phyloP scores from a whole-genome alignment of 352 stramenopile genomes.

The Pythium inflatum region DNA sequence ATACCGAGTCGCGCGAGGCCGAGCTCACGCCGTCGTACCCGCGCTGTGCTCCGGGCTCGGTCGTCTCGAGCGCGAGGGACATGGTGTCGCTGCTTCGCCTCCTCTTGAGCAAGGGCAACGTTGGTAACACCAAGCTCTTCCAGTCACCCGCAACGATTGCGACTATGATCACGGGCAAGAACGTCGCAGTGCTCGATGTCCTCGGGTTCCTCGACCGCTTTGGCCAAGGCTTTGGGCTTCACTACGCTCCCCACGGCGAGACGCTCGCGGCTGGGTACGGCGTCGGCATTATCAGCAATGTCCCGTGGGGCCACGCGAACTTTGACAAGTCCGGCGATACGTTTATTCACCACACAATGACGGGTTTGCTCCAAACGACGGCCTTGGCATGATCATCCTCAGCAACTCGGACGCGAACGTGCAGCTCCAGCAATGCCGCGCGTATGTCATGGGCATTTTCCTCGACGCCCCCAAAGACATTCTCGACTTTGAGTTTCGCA shows the following conservation, averaged over 20 bases:
- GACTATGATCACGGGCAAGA: conserved; percentile 64
- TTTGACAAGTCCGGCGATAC: conserved; percentile 64
- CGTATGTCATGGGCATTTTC: conserved; percentile 69
- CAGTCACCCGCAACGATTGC: conserved; percentile 40
- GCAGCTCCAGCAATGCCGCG: conserved; percentile 44
- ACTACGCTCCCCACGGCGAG: conserved; percentile 49
- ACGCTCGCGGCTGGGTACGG: conserved; percentile 60
- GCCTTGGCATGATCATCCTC: conserved; percentile 56
- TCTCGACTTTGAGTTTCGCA: conserved; percentile 43
- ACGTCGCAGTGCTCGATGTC: conserved; percentile 4
- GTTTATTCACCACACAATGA: conserved; percentile 47
- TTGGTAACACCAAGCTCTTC: conserved; percentile 37
- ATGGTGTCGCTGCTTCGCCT: conserved; percentile 8
- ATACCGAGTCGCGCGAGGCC: conserved; percentile 41
- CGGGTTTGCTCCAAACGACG: conserved; percentile 40
- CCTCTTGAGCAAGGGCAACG: conserved; percentile 7
- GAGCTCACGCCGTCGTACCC: conserved; percentile 34
- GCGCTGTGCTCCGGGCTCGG: not conserved
- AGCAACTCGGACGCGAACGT: conserved; percentile 47
- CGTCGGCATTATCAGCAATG: conserved; percentile 53
- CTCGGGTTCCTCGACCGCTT: not conserved
- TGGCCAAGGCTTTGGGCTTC: conserved; percentile 23
- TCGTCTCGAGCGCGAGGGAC: conserved; percentile 8
- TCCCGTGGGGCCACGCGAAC: conserved; percentile 59
- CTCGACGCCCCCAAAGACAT: conserved; percentile 56